These are phyloP conservation scores for Exophiala bonariae DNA, from an alignment of 2,329 filamentous ascomycete species.

Conservation along the genomic window DNA sequence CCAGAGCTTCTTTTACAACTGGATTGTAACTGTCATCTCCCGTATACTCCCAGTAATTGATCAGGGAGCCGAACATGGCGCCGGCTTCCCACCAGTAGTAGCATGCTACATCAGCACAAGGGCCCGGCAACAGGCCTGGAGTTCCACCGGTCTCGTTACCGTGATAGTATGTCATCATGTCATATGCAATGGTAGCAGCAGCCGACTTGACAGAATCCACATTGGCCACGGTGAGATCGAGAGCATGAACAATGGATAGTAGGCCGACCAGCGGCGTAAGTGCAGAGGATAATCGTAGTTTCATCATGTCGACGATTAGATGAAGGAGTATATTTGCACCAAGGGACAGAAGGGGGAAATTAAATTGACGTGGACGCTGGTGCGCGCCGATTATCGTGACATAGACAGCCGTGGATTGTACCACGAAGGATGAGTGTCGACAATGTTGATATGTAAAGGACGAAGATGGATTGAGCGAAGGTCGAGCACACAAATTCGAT, in stretches of 20 bases:
- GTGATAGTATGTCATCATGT: conserved; percentile 37
- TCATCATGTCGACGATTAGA: conserved; percentile 13
- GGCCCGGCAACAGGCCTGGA: conserved; percentile 35
- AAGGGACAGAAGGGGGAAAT: conserved; percentile 1
- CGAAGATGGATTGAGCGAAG: too few species aligned
- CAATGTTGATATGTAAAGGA: too few species aligned
- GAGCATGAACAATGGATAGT: conserved; percentile 13
- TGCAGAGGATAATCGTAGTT: conserved; percentile 8
- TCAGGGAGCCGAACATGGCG: conserved; percentile 37
- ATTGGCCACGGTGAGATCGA: conserved; percentile 24
- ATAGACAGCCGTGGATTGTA: too few species aligned
- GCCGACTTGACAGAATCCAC: conserved; percentile 35
- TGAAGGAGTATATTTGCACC: neutral
- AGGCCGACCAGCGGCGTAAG: conserved; percentile 26
- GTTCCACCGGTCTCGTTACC: conserved; percentile 33
- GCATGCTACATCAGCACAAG: conserved; percentile 24
- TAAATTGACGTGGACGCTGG: neutral
- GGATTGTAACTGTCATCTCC: conserved; percentile 42
- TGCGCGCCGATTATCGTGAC: neutral
- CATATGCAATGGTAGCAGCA: conserved; percentile 33
- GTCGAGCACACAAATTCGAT: too few species aligned
- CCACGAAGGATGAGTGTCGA: too few species aligned
- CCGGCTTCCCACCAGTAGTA: conserved; percentile 42
- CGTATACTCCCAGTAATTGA: conserved; percentile 46
- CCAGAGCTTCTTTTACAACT: conserved; percentile 38